A percentile compares a stretch with the other conserved stretches of the same genome.
phyloP scores from a whole-genome alignment of 2,329 filamentous ascomycete species.

The Aureobasidium sp. region DNA sequence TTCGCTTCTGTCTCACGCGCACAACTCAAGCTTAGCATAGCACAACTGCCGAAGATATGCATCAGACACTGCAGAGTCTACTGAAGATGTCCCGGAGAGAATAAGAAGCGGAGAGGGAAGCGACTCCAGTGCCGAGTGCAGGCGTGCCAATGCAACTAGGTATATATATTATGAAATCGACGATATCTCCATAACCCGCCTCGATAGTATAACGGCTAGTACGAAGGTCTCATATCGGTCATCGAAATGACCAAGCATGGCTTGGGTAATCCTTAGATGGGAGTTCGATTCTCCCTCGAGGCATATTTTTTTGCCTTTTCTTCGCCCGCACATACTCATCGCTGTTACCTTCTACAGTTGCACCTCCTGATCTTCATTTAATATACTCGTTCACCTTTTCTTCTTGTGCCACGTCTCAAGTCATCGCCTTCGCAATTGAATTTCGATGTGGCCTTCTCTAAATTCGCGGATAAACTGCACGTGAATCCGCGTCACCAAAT shows the following conservation, averaged over 20 bases:
- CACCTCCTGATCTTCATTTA: not conserved
- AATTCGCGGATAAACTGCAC: not conserved
- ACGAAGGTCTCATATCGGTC: slow-evolving; percentile 14
- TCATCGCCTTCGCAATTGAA: not conserved
- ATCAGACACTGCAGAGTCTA: too few species aligned
- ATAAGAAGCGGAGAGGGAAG: too few species aligned
- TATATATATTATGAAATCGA: too few species aligned
- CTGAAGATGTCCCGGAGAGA: too few species aligned
- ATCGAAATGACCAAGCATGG: slow-evolving; percentile 13
- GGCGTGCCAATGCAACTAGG: too few species aligned
- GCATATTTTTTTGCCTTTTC: not conserved
- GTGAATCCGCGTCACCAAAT: not conserved
- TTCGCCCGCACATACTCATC: not conserved
- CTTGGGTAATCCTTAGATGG: slow-evolving; percentile 14
- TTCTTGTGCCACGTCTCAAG: too few species aligned
- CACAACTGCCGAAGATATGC: too few species aligned
- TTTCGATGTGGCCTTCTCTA: not conserved
- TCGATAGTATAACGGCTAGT: slow-evolving; percentile 14
- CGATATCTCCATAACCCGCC: not conserved
- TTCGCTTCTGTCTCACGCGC: not conserved
- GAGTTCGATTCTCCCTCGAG: slow-evolving; percentile 16
- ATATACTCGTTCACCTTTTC: not conserved
- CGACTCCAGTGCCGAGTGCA: too few species aligned
- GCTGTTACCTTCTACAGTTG: not conserved
- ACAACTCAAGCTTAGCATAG: not conserved